Percentiles rank a stretch among this genome's conserved stretches.
Evolutionary conservation across 768 basidiomycete genomes (phyloP).

Genomic region (Rhodosporidiobolus odoratus): DNA sequence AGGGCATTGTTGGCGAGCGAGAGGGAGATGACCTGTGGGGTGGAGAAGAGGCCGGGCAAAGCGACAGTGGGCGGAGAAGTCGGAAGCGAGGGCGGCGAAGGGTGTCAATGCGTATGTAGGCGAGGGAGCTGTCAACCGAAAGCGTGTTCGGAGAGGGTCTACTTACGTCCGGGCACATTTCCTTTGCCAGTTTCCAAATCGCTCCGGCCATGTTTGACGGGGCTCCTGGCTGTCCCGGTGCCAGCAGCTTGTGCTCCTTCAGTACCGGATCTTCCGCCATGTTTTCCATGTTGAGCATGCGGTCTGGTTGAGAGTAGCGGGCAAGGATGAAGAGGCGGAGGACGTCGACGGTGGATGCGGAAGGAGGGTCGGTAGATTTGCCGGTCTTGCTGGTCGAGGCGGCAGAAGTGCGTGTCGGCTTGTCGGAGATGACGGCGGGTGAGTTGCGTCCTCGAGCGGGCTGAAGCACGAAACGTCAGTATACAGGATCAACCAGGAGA

Average conservation of each 20-base stretch:
- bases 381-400: neutral
- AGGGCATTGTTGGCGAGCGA: conserved; percentile 78
- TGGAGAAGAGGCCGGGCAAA: no score
- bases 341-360: conserved; percentile 30
- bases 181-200: conserved; percentile 78
- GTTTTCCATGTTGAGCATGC: conserved; percentile 53
- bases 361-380: conserved; percentile 15
- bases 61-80: neutral
- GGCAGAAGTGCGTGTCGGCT: neutral
- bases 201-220: conserved; percentile 59
- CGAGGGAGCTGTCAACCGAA: no score
- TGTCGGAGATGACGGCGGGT: conserved; percentile 28
- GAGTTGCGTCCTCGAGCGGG: conserved; percentile 16
- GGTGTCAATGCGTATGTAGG: neutral
- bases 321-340: conserved; percentile 45
- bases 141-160: conserved; percentile 4
- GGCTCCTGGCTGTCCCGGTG: conserved; percentile 65
- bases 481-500: neutral
- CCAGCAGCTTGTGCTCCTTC: conserved; percentile 62
- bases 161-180: conserved; percentile 67
- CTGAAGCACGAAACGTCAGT: neutral
- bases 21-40: conserved; percentile 65
- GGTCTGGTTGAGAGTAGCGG: conserved; percentile 43
- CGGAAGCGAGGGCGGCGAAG: conserved; percentile 9
- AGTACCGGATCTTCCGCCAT: conserved; percentile 73